phyloP scores from a whole-genome alignment of 2,329 filamentous ascomycete species.

The Colletotrichum ledebouriae region DNA sequence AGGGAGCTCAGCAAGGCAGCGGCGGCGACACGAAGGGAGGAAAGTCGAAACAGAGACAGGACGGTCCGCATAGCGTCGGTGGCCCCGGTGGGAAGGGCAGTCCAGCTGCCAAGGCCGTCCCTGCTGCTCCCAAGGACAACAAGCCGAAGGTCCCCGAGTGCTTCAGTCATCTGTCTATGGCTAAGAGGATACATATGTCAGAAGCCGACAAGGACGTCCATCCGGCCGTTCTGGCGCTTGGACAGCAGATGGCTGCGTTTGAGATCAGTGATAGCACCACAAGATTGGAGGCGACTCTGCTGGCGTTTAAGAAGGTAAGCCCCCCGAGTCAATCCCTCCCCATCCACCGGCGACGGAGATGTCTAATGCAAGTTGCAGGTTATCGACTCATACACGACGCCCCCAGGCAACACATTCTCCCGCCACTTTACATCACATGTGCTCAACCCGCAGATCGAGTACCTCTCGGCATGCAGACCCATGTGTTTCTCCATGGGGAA shows the following conservation, averaged over 20 bases:
- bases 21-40: constrained; percentile 61
- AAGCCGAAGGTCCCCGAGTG: constrained; percentile 75
- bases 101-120: constrained; percentile 52
- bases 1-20: constrained; percentile 50
- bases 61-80: constrained; percentile 51
- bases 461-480: constrained; percentile 92
- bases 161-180: constrained; percentile 87
- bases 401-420: constrained; percentile 84
- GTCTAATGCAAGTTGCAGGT: constrained; percentile 67
- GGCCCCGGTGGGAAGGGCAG: constrained; percentile 50
- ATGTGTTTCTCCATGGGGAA: constrained; percentile 98
- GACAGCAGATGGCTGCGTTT: constrained; percentile 92
- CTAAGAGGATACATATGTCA: constrained; percentile 66
- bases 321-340: not conserved
- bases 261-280: constrained; percentile 90
- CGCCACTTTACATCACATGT: constrained; percentile 93
- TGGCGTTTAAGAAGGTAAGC: constrained; percentile 87
- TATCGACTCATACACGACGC: constrained; percentile 92
- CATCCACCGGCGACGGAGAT: not conserved
- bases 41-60: constrained; percentile 63
- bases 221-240: constrained; percentile 85
- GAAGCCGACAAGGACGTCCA: constrained; percentile 83
- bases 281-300: constrained; percentile 85
- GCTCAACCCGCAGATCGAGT: constrained; percentile 95
- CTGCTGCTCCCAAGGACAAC: constrained; percentile 61